Evolutionary conservation across 2,329 filamentous ascomycete species (phyloP).

Genomic region (Arthrobotrys pseudoclavata): DNA sequence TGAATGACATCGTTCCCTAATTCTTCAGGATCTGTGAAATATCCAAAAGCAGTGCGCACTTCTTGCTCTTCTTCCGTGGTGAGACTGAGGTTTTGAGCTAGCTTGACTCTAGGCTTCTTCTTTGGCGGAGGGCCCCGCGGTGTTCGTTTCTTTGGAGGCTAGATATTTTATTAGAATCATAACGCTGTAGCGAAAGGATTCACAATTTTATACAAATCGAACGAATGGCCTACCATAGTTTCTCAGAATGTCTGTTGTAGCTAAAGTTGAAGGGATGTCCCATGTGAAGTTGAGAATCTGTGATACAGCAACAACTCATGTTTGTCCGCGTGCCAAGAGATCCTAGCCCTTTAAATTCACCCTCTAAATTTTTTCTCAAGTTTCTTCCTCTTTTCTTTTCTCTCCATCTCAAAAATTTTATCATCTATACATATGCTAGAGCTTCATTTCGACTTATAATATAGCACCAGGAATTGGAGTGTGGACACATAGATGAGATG

Average conservation of each 20-base stretch:
- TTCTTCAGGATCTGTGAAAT: slow-evolving; percentile 70
- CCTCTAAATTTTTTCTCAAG: neutral
- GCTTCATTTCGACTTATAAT: slow-evolving; percentile 56
- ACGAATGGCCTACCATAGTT: neutral
- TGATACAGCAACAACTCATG: slow-evolving; percentile 1
- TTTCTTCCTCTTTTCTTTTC: slow-evolving; percentile 33
- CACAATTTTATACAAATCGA: neutral
- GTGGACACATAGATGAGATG: slow-evolving; percentile 61
- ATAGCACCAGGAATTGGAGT: slow-evolving; percentile 60
- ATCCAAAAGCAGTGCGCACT: slow-evolving; percentile 44
- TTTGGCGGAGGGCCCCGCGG: slow-evolving; percentile 28
- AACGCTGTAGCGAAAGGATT: neutral
- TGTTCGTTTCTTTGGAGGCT: slow-evolving; percentile 53
- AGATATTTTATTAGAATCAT: neutral
- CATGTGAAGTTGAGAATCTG: neutral
- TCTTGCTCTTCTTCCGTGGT: slow-evolving; percentile 51
- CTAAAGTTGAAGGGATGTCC: neutral
- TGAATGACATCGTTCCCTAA: slow-evolving; percentile 74
- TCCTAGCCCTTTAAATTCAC: slow-evolving; percentile 18
- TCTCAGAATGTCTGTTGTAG: neutral
- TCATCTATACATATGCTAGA: slow-evolving; percentile 61
- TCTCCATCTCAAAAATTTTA: slow-evolving; percentile 59
- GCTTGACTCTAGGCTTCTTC: slow-evolving; percentile 54
- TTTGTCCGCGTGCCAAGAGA: slow-evolving; percentile 35
- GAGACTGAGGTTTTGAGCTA: slow-evolving; percentile 53